A percentile compares a stretch with the other conserved stretches of the same genome.
phyloP scores from a whole-genome alignment of 257 asterid genomes.

The Ocimum tenuiflorum region DNA sequence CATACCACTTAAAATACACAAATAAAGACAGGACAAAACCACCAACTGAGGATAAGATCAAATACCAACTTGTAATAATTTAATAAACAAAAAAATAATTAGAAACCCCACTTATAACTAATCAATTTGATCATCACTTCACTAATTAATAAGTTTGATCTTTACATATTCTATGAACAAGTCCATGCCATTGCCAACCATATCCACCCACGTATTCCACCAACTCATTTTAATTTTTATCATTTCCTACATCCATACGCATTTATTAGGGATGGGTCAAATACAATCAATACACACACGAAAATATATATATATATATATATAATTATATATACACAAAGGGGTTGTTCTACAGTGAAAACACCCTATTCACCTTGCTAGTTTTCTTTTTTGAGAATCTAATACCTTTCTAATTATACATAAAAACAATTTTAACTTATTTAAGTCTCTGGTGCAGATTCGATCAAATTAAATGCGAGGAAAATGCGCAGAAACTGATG shows the following conservation, averaged over 20 bases:
- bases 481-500: too few relatives aligned
- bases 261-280: constrained; percentile 9
- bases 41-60: constrained; percentile 20
- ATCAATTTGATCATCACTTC: neutral
- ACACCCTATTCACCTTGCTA: too few relatives aligned
- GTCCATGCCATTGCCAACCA: constrained; percentile 22
- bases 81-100: neutral
- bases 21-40: neutral
- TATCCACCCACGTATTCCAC: constrained; percentile 19
- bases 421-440: too few relatives aligned
- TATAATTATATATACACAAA: too few relatives aligned
- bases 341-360: too few relatives aligned
- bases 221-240: constrained; percentile 17
- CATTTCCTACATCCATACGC: neutral
- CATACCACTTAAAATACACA: neutral
- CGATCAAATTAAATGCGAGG: too few relatives aligned
- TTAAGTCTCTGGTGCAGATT: too few relatives aligned
- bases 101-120: neutral
- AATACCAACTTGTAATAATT: constrained; percentile 17
- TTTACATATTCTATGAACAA: constrained; percentile 4
- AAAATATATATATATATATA: too few relatives aligned
- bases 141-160: neutral
- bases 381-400: too few relatives aligned
- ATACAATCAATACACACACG: neutral
- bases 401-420: too few relatives aligned